Conservation (phyloP, 805 yeast species). For the Barnettozyma sp. region DNA sequence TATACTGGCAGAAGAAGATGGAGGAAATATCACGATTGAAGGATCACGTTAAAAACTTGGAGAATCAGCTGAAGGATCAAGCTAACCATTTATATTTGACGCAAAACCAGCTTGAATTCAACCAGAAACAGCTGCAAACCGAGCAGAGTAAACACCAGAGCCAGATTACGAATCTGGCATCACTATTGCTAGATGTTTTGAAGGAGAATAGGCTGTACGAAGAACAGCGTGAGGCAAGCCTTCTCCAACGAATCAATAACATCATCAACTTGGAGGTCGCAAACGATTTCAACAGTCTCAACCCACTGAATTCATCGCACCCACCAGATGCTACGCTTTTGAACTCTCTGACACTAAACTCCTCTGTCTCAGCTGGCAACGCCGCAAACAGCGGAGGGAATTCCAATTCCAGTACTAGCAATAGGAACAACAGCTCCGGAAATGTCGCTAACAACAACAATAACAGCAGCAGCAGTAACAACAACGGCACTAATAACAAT, state of each 20-base stretch:
- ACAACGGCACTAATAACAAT: constrained; percentile 1
- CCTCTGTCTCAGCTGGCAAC: constrained; percentile 8
- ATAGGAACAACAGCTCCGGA: not conserved
- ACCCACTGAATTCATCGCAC: constrained; percentile 8
- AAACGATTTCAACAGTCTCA: constrained; percentile 15
- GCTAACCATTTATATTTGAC: constrained; percentile 21
- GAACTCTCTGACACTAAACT: constrained; percentile 20
- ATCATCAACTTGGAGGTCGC: constrained; percentile 17
- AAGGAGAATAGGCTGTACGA: constrained; percentile 23
- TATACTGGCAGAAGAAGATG: not conserved
- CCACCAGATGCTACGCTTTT: constrained; percentile 17
- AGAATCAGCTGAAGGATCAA: constrained; percentile 19
- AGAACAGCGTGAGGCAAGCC: constrained; percentile 19
- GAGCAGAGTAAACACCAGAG: constrained; percentile 22
- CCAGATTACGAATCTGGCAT: constrained; percentile 21
- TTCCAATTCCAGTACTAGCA: constrained; percentile 1
- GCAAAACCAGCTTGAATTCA: constrained; percentile 21
- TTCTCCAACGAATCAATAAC: constrained; percentile 20
- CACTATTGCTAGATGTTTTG: constrained; percentile 19
- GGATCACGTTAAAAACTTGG: constrained; percentile 22
- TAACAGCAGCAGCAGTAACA: too few relatives aligned
- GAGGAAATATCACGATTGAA: constrained; percentile 22
- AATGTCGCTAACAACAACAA: not conserved
- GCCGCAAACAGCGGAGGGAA: not conserved
- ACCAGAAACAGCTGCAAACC: constrained; percentile 20